Base-by-base conservation (phyloP, 2,329 filamentous ascomycete genomes). In the Neodidymelliopsis sp. region DNA sequence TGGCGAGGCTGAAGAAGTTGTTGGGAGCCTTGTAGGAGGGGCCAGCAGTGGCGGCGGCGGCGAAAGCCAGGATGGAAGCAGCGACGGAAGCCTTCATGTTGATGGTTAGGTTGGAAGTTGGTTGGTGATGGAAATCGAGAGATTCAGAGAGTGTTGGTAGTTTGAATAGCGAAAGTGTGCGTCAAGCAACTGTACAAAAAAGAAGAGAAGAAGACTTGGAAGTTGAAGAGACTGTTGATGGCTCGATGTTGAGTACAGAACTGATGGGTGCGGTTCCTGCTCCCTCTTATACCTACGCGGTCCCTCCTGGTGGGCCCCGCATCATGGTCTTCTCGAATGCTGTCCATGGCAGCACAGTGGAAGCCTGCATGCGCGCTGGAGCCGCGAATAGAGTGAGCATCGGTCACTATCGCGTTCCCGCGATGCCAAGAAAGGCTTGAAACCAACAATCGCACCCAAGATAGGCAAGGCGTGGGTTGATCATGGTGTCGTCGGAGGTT, bases 41-140 rank as follows among this genome's bases (percentile, higher is more conserved):
- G 27, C 40, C 25, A 15, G 65, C 66, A 34, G 59, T 25, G 45
- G 60, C 49, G 19, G 57, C 46, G 48, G 53, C 52, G 31, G 54
- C 55, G 33, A 66, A 39, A 49, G 56, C 56, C 42, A 65, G 34
- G 47, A 62, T 53, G 38, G 60, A 48, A 52, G 57, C 53, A 53
- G 53, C 49, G 45, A 63, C 23, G 30, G 59, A 53, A 51, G 45
- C 57, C 56, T 65, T 61, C 62, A 65, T 65, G 46, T 52, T 63
- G 57, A 54, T 41, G 25, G 42, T 39, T 30, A 40, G 45, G 37
- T 27, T 49, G 29, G 23, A 34, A 38, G 18, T 23, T 24, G 35
- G 18, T 23, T 24, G 25, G 39, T 33, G 22, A 22, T 49, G 45
- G 33, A 35, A 31, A 37, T 45, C 43, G 33, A 45, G 40, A 48